Base-by-base conservation (phyloP, 441 rosid genomes). In the Brassica hybrid region DNA sequence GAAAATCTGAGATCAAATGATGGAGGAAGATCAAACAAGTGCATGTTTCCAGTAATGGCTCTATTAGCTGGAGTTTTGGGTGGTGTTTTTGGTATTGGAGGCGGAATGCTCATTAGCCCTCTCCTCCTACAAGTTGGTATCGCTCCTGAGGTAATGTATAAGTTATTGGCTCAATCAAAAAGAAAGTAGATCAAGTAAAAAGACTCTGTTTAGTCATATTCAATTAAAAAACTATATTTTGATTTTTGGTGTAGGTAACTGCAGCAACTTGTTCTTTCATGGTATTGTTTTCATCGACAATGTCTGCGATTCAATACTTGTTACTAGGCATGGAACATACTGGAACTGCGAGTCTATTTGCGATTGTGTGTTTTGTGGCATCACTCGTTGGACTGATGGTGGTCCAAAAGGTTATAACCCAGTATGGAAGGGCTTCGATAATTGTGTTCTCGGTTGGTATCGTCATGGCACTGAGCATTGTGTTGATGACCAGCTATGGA, bases 261-360 rank as follows among this genome's bases (percentile, higher is more conserved):
- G 95, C 99, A 50, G 97, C 97, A 19, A 89, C 99, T 1, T 93
- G 97, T 76, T 90, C 99, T 6, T 91, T 93, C 89, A 93, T 93
- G 97, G 98, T 94, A 50, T 80, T 91, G 82, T 94, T 94, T 80
- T 94, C 99, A 12, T 91, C 99, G 18, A 88, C 91, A 12, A 93
- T 93, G 99, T 94, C 97, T 5, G 91, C 94, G 0, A 78, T 94
- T 50, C 97, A 93, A 67, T 91, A 93, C 81, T 71, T 93, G 21
- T 50, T 93, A 74, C 54, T 88, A 67, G 94, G 99, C 43, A 89
- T 94, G 94, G 88, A 89, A 70, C 87, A 89, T 67, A 84, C 73
- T 0, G 79, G 82, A 32, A 73, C 86, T 0, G 94, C 93, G 21
- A 84, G 93, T 2, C 30, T 79, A 67, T 54, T 54, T 30, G 85